Percentiles rank a stretch among this genome's conserved stretches.
These are phyloP conservation scores for Pyrenula aspistea DNA, from an alignment of 495 filamentous ascomycete species.

Conservation along the genomic window DNA sequence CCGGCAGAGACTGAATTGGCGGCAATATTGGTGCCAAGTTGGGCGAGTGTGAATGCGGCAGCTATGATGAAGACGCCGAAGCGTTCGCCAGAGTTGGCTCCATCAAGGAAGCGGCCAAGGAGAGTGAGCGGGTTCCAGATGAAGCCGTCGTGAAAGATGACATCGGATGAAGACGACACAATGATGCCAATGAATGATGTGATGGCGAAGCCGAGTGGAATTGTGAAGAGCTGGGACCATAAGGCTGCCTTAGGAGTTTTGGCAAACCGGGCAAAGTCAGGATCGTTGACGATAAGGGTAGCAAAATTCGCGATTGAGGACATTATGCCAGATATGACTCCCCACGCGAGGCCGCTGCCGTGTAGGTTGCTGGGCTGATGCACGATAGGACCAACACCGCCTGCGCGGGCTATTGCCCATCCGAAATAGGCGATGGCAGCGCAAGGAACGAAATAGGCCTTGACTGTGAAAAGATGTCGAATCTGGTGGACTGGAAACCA, in stretches of 20 bases:
- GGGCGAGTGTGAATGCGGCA: constrained; percentile 70
- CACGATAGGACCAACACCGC: constrained; percentile 78
- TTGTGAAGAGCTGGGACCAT: constrained; percentile 84
- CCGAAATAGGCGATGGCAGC: constrained; percentile 84
- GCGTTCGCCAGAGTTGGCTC: constrained; percentile 63
- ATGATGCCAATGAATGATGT: constrained; percentile 93
- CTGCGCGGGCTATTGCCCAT: constrained; percentile 74
- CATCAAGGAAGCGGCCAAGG: constrained; percentile 58
- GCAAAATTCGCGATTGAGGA: constrained; percentile 86
- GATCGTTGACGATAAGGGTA: constrained; percentile 66
- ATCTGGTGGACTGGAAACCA: constrained; percentile 54
- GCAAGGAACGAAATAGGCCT: constrained; percentile 71
- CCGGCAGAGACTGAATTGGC: constrained; percentile 86
- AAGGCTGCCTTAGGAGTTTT: constrained; percentile 66
- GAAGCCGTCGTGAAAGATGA: constrained; percentile 55
- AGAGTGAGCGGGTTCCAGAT: constrained; percentile 85
- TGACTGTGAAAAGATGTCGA: constrained; percentile 84
- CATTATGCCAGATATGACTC: constrained; percentile 76
- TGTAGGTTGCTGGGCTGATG: constrained; percentile 50
- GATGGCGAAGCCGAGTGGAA: constrained; percentile 74
- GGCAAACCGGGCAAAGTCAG: constrained; percentile 85
- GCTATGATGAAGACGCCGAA: constrained; percentile 86
- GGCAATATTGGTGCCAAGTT: constrained; percentile 87
- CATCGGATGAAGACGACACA: constrained; percentile 70
- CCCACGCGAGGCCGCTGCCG: constrained; percentile 67